Base-by-base conservation (phyloP, 768 basidiomycete species). In the Russula abietina region DNA sequence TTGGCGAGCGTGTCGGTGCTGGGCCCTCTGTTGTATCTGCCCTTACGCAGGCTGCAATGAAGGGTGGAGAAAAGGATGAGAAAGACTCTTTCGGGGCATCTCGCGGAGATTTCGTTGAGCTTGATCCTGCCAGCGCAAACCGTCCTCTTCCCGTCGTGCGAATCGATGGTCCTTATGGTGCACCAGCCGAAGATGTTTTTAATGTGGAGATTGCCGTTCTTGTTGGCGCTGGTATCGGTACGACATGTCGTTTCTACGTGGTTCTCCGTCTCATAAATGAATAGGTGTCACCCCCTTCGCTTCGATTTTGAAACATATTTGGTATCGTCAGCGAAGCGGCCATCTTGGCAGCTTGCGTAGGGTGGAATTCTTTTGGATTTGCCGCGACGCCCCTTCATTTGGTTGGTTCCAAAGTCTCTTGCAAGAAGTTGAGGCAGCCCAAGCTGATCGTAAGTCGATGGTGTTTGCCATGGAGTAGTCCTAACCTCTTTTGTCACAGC, bases 311-410 rank as follows among this genome's bases (percentile, higher is more conserved):
- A 95, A 94, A 76, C 89, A 97, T 71, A 91, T 98, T 65, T 95
- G 93, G 93, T 95, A 96, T 77, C 84, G 85, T 68, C 93, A 95
- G 74, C 86, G 84, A 76, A 81, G 80, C 60, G 87, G 88, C 46
- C 81, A 83, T 62, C 77, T 95, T 39, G 90, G 91, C 36, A 82
- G 86, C 33, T 84, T 98, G 60, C 86, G 88, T 57, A 84, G 89
- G 48, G 95, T 97, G 61, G 92, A 96, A 69, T 95, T 96, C 75
- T 91, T 96, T 77, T 96, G 93, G 94, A 83, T 92, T 66, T 91
- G 88, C 73, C 87, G 91, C 72, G 91, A 94, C 68, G 85, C 89
- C n/a, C 91, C 91, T n/a, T 91, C 90, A n/a, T 93, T 97, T 70
- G 93, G 92, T 69, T 97, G 94, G 94, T 96, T 98, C 83, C 91